Evolutionary conservation across 441 rosid species (phyloP).

Genomic region (Sinapis alba): DNA sequence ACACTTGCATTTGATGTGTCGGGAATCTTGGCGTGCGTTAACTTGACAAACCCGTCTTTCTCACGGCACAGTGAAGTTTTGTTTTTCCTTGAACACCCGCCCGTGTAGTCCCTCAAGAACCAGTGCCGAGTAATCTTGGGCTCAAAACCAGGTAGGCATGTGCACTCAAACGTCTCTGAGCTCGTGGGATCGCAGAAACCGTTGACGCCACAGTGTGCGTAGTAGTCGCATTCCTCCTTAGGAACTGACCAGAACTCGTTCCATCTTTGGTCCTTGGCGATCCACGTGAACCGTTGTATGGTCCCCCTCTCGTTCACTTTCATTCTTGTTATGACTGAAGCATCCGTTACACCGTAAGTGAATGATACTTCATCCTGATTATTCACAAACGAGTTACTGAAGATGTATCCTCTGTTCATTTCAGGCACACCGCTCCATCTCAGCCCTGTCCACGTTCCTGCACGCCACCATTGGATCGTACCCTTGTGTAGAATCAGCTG

Average conservation of each 20-base stretch:
- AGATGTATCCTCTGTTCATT: conserved; percentile 43
- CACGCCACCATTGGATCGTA: conserved; percentile 39
- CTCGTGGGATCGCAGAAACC: conserved; percentile 51
- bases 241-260: conserved; percentile 43
- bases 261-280: conserved; percentile 44
- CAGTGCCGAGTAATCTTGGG: conserved; percentile 53
- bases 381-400: conserved; percentile 35
- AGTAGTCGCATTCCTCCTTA: conserved; percentile 60
- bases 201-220: conserved; percentile 57
- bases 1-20: conserved; percentile 51
- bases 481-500: conserved; percentile 56
- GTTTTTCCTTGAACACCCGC: conserved; percentile 53
- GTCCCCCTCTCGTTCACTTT: conserved; percentile 36
- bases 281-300: conserved; percentile 52
- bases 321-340: conserved; percentile 31
- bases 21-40: conserved; percentile 55
- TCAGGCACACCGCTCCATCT: conserved; percentile 58
- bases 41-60: conserved; percentile 64
- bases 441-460: conserved; percentile 67
- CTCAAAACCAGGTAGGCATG: conserved; percentile 66
- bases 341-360: conserved; percentile 35
- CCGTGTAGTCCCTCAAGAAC: conserved; percentile 55
- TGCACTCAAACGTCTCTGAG: conserved; percentile 46
- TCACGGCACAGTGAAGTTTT: conserved; percentile 43
- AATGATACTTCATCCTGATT: conserved; percentile 27